Base-by-base conservation (phyloP, 208 protist genomes). In the Trichomonas vaginalis region DNA sequence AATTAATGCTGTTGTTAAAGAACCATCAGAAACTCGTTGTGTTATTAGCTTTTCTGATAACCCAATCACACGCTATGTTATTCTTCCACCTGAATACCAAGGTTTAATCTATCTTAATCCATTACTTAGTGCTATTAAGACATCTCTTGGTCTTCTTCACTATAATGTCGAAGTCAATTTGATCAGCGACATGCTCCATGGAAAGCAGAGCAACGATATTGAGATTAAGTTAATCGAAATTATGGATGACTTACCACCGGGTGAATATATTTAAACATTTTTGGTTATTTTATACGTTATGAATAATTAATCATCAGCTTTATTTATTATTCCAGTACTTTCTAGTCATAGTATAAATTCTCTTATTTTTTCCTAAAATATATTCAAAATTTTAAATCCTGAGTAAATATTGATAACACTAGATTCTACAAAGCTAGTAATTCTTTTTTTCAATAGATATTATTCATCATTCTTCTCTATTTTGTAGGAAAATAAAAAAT, bases 211-310 rank as follows among this genome's bases (percentile, higher is more conserved):
- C 17, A 92, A 92, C 45, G 86, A 92, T 39, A 92, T 92, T 9
- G 86, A 92, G 51, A 51, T 92, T 39, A 92, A 92, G 32, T 51
- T 92, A 27, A 92, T 92, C 37, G 86, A 92, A n/a, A 92, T 92
- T 39, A 48, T 92, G 40, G 45, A 48, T 39, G 86, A 92, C 37
- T 45, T 92, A 48, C 86, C 86, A 51, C 86, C 45, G 4, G 86
- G 86, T 10, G 86, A 92, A 92, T 92, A 92, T 51, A 23, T 92
- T 88, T 70, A 70, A 70, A 70, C 15, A 21, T 56, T 21, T 56
- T 56, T 56, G 8, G 15, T 56, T 56, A 56, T 56, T n/a, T n/a
- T n/a, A n/a, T n/a, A n/a, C n/a, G n/a, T n/a, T n/a, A n/a, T n/a
- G n/a, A n/a, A n/a, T n/a, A n/a, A n/a, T n/a, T n/a, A n/a, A n/a